These are phyloP conservation scores for Phytophthora melonis DNA, from an alignment of 352 stramenopile genomes.

Conservation along the genomic window DNA sequence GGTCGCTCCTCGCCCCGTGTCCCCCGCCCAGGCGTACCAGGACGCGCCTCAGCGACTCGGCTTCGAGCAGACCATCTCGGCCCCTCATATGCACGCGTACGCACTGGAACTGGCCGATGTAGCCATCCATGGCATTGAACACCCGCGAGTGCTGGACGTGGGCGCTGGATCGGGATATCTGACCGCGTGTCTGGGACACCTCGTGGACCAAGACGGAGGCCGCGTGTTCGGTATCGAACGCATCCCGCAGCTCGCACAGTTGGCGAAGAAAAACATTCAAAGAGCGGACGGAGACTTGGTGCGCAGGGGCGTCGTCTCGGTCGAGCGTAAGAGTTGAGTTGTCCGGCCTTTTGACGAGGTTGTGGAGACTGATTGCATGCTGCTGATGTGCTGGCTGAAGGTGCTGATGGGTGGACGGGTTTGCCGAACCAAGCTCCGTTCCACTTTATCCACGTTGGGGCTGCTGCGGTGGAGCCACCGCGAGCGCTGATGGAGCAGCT, in stretches of 20 bases:
- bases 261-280: constrained; percentile 87
- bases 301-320: constrained; percentile 53
- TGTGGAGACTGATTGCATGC: background rate
- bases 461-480: constrained; percentile 91
- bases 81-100: constrained; percentile 92
- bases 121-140: constrained; percentile 48
- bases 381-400: constrained; percentile 23
- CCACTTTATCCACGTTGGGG: constrained; percentile 98
- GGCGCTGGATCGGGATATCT: constrained; percentile 96
- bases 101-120: constrained; percentile 80
- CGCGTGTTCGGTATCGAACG: constrained; percentile 94
- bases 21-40: constrained; percentile 69
- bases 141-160: constrained; percentile 93
- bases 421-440: constrained; percentile 91
- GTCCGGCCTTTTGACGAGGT: background rate
- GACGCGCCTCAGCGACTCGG: constrained; percentile 88
- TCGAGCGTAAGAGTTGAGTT: constrained; percentile 48
- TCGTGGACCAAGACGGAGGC: constrained; percentile 55
- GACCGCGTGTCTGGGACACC: constrained; percentile 91
- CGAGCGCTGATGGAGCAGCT: constrained; percentile 90
- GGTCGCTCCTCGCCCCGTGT: constrained; percentile 17
- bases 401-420: constrained; percentile 94
- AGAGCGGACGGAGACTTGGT: constrained; percentile 86
- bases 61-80: constrained; percentile 89
- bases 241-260: constrained; percentile 84